Base-by-base conservation (phyloP, 805 yeast species). In the Ogataea nitratoaversa region DNA sequence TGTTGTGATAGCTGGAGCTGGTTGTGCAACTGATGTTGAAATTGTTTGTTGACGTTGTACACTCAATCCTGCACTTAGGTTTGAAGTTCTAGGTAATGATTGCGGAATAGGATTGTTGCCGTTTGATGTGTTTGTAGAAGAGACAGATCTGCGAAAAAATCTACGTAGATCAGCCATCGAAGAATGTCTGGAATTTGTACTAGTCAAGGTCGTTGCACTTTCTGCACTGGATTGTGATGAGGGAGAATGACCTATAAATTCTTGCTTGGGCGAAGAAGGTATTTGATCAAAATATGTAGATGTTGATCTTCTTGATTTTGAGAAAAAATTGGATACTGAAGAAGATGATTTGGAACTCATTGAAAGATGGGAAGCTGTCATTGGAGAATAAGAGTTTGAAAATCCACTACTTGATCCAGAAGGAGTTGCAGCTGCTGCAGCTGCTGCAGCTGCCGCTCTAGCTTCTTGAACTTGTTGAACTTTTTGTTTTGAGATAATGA, bases 121-220 rank as follows among this genome's bases (percentile, higher is more conserved):
- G 23, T 39, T 40, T 14, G 30, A 25, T 6, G 23, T 24, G 13
- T 30, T 30, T 8, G 40, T 16, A 8, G 48, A n/a, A 2, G 56
- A 49, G n/a, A 46, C 48, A 8, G 68, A 56, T 41, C 74, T 71
- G 46, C 78, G 82, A 67, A 84, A 84, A 53, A 84, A 84, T 36
- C 88, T 67, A 54, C 84, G 79, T 53, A 84, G 61, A 57, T 84
- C 85, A 14, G 84, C 89, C 82, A 84, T 83, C 7, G 90, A 83
- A 33, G 84, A 79, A 59, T 84, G 90, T 46, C 84, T 72, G 2
- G 84, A 66, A 37, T 65, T 63, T 2, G 72, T 44, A 9, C 47
- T 47, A 9, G 50, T 30, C 4, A 37, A 16, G 28, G 40, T 30
- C 11, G 38, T 32, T 5, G 37, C 19, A 36, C 59, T 52, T 25